phyloP scores from a whole-genome alignment of 208 protist genomes.

The Giardia muris region DNA sequence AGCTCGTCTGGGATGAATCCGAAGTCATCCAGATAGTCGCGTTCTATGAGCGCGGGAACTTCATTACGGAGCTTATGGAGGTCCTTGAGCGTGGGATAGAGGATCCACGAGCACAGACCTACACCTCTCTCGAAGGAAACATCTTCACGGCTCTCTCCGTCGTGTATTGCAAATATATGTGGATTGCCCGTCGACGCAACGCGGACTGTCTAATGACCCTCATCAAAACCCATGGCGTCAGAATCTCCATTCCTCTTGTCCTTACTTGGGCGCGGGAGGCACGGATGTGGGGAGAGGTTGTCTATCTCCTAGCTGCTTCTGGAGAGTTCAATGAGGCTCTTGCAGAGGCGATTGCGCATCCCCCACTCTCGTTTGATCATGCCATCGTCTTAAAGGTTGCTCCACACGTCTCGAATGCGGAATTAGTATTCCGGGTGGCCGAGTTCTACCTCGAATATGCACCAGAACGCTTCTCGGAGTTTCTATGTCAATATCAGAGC shows the following conservation, averaged over 20 bases:
- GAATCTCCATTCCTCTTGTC: conserved; percentile 88
- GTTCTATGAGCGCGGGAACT: conserved; percentile 60
- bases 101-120: conserved; percentile 56
- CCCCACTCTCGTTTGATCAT: conserved; percentile 40
- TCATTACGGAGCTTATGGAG: conserved; percentile 78
- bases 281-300: conserved; percentile 76
- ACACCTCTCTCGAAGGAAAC: conserved; percentile 75
- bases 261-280: conserved; percentile 70
- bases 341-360: conserved; percentile 86
- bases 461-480: conserved; percentile 11
- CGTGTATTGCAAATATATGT: conserved; percentile 89
- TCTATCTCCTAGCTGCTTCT: conserved; percentile 82
- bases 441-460: conserved; percentile 19
- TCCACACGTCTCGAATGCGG: neutral
- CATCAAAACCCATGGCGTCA: conserved; percentile 79
- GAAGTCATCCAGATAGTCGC: conserved; percentile 74
- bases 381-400: neutral
- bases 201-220: conserved; percentile 95
- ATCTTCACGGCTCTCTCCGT: conserved; percentile 97
- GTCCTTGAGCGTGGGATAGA: conserved; percentile 75
- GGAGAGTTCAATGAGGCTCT: conserved; percentile 93
- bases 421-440: neutral
- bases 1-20: conserved; percentile 89
- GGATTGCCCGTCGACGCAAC: neutral
- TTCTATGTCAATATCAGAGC: neutral